Base-by-base conservation (phyloP, 441 rosid species). In the Brassica balearica region DNA sequence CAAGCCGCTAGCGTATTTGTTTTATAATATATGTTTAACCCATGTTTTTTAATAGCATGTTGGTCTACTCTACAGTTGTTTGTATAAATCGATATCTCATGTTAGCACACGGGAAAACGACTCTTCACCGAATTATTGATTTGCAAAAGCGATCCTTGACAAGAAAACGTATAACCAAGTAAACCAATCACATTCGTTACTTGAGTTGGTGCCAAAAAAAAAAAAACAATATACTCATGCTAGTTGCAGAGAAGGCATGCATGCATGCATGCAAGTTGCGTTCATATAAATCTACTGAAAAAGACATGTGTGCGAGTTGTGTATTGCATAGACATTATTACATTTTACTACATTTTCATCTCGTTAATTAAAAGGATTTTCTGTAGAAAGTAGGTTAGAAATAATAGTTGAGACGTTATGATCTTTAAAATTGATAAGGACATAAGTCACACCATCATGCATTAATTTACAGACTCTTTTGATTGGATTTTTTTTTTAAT, bases 211-310 rank as follows among this genome's bases (percentile, higher is more conserved):
- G 65, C 75, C 14, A 48, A 48, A 46, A 6, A 48, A 46, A 6
- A 70, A 34, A 2, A 0, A 34, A 70, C 17, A 55, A 41, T 3
- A 58, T 67, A n/a, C 15, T 46, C 23, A n/a, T 53, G 46, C 43
- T 65, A 19, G 41, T 59, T 66, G 68, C 73, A 78, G 65, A 29
- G 25, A 38, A 67, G 55, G 10, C 41, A 66, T 77, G 60, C 12
- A 64, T 77, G 74, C 80, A 76, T 77, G 60, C 12, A 64, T 77
- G 75, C 80, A 77, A 77, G 41, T 77, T 71, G 76, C 8, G 23
- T 55, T 55, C 1, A 53, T 5, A 14, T 53, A 15, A 14, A 12
- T 12, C 55, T 4, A 51, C 19, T 2, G 19, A 4, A 48, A 53
- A 15, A 17, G 4, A 15, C 23, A 55, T 7, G 58, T 10, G 7